Evolutionary conservation across 495 filamentous ascomycete genomes (phyloP).

Genomic region (Aspergillus bridgeri): DNA sequence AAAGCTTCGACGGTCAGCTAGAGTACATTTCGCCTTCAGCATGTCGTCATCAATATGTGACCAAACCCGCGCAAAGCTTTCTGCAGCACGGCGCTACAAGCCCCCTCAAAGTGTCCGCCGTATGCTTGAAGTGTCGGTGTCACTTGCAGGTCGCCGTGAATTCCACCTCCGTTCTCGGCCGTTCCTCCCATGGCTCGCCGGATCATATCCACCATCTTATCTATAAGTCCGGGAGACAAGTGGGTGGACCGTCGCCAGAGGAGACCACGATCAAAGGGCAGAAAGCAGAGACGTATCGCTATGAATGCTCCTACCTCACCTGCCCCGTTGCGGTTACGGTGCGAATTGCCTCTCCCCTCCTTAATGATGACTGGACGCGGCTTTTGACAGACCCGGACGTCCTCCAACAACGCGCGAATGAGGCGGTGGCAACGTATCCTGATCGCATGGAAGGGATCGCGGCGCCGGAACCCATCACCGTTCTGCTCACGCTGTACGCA

Average conservation of each 20-base stretch:
- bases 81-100: conserved; percentile 35
- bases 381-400: conserved; percentile 55
- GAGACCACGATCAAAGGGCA: conserved; percentile 35
- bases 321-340: conserved; percentile 58
- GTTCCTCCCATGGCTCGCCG: conserved; percentile 9
- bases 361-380: conserved; percentile 46
- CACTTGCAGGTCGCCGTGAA: conserved; percentile 53
- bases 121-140: conserved; percentile 54
- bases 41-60: conserved; percentile 55
- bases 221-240: conserved; percentile 35
- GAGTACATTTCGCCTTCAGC: conserved; percentile 37
- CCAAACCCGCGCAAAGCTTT: conserved; percentile 51
- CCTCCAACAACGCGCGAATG: conserved; percentile 50
- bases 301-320: conserved; percentile 55
- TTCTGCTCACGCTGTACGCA: conserved; percentile 53
- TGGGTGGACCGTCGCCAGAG: conserved; percentile 17
- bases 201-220: conserved; percentile 49
- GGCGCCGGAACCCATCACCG: conserved; percentile 43
- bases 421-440: conserved; percentile 53
- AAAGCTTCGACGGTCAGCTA: conserved; percentile 24
- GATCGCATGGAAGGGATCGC: conserved; percentile 54
- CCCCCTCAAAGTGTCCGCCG: conserved; percentile 49
- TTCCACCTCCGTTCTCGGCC: conserved; percentile 25
- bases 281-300: conserved; percentile 42
- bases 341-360: conserved; percentile 49